These are phyloP conservation scores for Papiliotrema flavescens DNA, from an alignment of 1,284 basidiomycete species.

Conservation along the genomic window DNA sequence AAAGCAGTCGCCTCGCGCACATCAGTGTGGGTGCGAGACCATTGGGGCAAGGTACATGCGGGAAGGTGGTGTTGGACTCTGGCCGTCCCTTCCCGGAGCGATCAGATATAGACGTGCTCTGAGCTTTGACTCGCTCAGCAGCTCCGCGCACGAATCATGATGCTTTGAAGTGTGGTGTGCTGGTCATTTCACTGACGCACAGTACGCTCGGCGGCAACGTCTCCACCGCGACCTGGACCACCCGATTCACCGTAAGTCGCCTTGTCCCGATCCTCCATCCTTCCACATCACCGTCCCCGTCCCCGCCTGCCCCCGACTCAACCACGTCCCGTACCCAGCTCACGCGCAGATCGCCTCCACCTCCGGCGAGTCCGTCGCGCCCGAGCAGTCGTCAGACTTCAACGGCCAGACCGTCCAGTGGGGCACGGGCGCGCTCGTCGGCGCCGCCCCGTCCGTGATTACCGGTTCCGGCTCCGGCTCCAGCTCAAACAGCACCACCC, in stretches of 20 bases:
- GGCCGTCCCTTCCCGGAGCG: too few species aligned
- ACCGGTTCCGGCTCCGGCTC: constrained; percentile 10
- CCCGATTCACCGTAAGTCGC: constrained; percentile 45
- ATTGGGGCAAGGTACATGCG: too few species aligned
- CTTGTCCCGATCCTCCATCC: too few species aligned
- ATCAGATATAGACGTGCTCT: too few species aligned
- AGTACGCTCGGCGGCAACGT: constrained; percentile 30
- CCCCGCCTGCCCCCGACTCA: neutral
- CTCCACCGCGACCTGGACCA: constrained; percentile 40
- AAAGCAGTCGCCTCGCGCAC: too few species aligned
- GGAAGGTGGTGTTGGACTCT: too few species aligned
- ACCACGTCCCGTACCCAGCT: neutral
- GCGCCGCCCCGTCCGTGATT: constrained; percentile 9
- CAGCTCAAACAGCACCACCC: neutral
- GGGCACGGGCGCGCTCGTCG: constrained; percentile 34
- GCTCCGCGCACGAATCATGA: too few species aligned
- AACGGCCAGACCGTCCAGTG: constrained; percentile 34
- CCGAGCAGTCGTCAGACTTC: constrained; percentile 38
- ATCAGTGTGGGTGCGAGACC: too few species aligned
- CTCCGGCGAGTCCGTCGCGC: constrained; percentile 37
- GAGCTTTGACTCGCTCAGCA: too few species aligned
- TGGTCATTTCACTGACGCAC: too few species aligned
- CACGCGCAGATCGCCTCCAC: constrained; percentile 44
- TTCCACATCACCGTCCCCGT: too few species aligned
- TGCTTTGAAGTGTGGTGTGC: too few species aligned